Evolutionary conservation across 2,329 filamentous ascomycete genomes (phyloP), one percentile per base, ranked within the genome.

Genomic region (Aspergillus tamarii): DNA sequence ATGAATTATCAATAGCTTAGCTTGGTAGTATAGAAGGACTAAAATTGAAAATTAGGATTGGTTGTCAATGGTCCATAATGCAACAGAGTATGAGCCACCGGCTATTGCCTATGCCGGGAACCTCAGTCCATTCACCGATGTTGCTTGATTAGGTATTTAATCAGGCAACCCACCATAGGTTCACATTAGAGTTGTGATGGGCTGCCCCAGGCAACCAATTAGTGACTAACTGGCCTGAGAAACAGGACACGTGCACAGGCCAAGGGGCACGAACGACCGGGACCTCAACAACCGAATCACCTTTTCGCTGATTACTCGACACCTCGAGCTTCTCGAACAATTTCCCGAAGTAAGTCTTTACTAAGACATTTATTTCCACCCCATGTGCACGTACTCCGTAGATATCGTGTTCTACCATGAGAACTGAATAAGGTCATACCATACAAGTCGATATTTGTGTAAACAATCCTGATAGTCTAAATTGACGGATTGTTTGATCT

Each of bases 271-370:
- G 43, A 36, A 48, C 41, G 61, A 56, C 45, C 63, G 63, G 63
- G 56, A 62, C 11, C 32, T 50, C 23, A 19, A 41, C 41, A 64
- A 53, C 61, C 61, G 63, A 58, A 62, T 65, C 64, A 62, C 56
- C 53, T 58, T 56, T 59, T 45, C 57, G 30, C 21, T 32, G 46
- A 50, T 36, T 41, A 41, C 39, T 41, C 39, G 3, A 9, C 9
- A 41, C 16, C 14, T n/a, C 16, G 4, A 34, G 30, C 32, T 39
- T 41, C 16, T 41, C 39, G 39, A 41, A 41, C 16, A 41, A n/a
- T n/a, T 41, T 41, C 39, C 39, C 16, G 39, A n/a, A 41, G 19
- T 7, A 41, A 41, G 39, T 16, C 16, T 26, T 26, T 26, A 26
- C 26, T 3, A 19, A 41, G 39, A 41, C 39, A 16, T 16, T 36